Evolutionary conservation across 83 land plant species (phyloP), one percentile per base, ranked within the genome.

Genomic region (Thuja plicata): DNA sequence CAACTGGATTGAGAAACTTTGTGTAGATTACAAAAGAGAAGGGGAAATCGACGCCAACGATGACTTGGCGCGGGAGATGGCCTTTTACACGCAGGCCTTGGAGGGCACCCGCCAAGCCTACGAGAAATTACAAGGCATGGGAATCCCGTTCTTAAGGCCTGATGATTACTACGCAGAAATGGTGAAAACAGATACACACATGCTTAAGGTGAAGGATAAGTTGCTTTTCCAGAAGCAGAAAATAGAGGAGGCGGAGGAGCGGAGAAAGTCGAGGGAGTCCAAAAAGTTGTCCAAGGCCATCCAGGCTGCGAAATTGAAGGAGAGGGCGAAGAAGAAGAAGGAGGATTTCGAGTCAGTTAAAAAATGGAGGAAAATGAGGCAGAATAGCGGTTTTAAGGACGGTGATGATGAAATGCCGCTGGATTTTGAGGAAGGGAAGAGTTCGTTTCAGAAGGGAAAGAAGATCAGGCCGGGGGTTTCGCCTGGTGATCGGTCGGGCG

Each of bases 101-200:
- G 94, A 95, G 8, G 96, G 97, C 32, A 92, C 99, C 9, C 93
- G 96, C 41, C 90, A 93, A 71, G 98, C 98, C 1, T 97, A 94
- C 84, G 86, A 80, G 86, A 96, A 95, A 89, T 89, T 98, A 32
- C 95, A 96, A 88, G 91, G 89, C 3, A 57, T 93, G 91, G 93
- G 93, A 15, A 66, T 95, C 21, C 98, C 99, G 19, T 98, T 97
- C 81, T 94, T 97, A 16, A 93, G 99, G 92, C 99, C 99, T 24
- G 55, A 94, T 30, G 99, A 98, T 85, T 98, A 97, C 83, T 98
- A 98, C 73, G 99, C 99, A 2, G 99, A 98, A 93, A 98, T 98
- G 99, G 99, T 97, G 71, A 98, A 98, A 93, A 88, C 94, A 4
- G 99, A 98, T 89, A 21, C 90, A 0, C 99, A 98, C 91, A 98